Evolutionary conservation across 805 yeast species (phyloP).

Genomic region (Starmerella riodocensis): DNA sequence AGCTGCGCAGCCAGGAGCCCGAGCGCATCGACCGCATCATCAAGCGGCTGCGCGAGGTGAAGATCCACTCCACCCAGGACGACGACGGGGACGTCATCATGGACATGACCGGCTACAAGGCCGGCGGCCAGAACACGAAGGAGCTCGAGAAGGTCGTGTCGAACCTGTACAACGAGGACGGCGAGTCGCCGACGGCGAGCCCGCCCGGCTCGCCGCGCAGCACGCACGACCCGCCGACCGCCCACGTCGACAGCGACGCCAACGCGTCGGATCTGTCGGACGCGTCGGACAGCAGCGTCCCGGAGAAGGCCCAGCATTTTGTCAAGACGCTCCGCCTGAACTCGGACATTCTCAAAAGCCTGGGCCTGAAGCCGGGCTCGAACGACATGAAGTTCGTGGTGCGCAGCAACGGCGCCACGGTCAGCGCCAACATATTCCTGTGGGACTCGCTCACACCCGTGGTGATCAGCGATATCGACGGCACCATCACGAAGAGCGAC

Average conservation of each 20-base stretch:
- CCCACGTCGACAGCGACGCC: neutral
- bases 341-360: conserved; percentile 67
- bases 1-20: conserved; percentile 17
- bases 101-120: conserved; percentile 93
- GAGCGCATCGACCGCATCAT: conserved; percentile 20
- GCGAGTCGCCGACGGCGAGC: conserved; percentile 7
- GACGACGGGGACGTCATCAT: conserved; percentile 79
- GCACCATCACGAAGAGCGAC: conserved; percentile 94
- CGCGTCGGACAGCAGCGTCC: too few species aligned
- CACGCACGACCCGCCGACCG: conserved; percentile 6
- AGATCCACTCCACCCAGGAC: conserved; percentile 78
- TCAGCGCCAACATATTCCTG: conserved; percentile 57
- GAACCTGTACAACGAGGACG: conserved; percentile 8
- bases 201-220: conserved; percentile 11
- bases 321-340: conserved; percentile 85
- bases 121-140: conserved; percentile 44
- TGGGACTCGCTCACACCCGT: conserved; percentile 82
- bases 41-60: conserved; percentile 32
- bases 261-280: neutral
- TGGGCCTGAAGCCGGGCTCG: conserved; percentile 64
- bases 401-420: conserved; percentile 66
- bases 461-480: conserved; percentile 94
- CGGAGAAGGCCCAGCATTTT: conserved; percentile 27
- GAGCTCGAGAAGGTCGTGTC: conserved; percentile 59
- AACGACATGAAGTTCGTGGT: conserved; percentile 70